These are phyloP conservation scores for Tylopilus felleus DNA, from an alignment of 768 basidiomycete genomes.

Conservation along the genomic window DNA sequence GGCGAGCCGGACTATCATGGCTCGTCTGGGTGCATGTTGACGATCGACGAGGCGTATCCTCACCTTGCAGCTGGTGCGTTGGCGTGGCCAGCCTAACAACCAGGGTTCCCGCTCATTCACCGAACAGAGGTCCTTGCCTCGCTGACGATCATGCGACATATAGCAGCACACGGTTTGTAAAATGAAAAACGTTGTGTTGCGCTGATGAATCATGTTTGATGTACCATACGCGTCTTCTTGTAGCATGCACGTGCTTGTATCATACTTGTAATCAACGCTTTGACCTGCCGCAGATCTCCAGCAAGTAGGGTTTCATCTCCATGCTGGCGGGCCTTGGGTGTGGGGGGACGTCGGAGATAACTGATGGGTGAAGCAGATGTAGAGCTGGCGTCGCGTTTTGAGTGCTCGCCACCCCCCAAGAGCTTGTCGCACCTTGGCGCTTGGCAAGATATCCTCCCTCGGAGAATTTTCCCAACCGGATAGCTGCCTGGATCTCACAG, in stretches of 20 bases:
- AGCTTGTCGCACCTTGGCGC: no score
- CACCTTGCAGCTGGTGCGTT: constrained; percentile 54
- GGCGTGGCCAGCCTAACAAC: neutral
- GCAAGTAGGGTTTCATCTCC: neutral
- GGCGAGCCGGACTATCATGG: constrained; percentile 51
- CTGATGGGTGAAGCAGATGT: constrained; percentile 3
- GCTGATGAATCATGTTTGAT: constrained; percentile 1
- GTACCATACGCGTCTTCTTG: constrained; percentile 8
- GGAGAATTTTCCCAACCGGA: neutral
- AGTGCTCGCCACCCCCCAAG: neutral
- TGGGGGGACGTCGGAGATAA: constrained; percentile 8
- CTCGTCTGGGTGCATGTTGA: constrained; percentile 62
- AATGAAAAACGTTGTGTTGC: neutral
- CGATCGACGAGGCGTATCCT: constrained; percentile 57
- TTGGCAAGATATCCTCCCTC: neutral
- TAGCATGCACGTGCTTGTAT: constrained; percentile 14
- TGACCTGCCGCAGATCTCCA: constrained; percentile 1
- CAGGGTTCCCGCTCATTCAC: constrained; percentile 10
- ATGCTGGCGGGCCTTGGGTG: neutral
- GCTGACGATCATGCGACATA: constrained; percentile 62
- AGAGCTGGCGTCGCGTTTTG: neutral
- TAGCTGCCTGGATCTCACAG: constrained; percentile 6
- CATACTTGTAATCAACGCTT: constrained; percentile 6
- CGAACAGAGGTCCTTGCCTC: constrained; percentile 57
- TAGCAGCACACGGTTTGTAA: constrained; percentile 45